Evolutionary conservation across 225 moss, liverwort and hornwort genomes (phyloP).

Genomic region (Lunularia cruciata): DNA sequence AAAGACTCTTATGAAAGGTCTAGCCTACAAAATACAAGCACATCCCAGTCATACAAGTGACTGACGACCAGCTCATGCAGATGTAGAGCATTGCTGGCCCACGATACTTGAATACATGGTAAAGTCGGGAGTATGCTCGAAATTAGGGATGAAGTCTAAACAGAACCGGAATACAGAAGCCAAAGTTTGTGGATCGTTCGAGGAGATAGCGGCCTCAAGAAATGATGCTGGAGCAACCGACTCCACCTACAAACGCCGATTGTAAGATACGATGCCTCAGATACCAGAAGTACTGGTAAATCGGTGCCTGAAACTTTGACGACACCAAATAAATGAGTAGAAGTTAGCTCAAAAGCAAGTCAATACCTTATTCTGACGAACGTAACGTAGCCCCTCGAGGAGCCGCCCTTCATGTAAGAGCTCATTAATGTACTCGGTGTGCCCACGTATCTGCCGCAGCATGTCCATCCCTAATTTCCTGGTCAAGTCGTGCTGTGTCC

Average conservation of each 20-base stretch:
- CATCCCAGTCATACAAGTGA: neutral
- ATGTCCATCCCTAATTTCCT: slow-evolving; percentile 85
- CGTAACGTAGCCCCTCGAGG: slow-evolving; percentile 78
- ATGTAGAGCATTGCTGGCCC: slow-evolving; percentile 43
- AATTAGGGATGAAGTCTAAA: slow-evolving; percentile 82
- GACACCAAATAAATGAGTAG: neutral
- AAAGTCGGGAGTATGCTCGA: slow-evolving; percentile 74
- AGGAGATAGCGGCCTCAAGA: slow-evolving; percentile 67
- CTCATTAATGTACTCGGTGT: slow-evolving; percentile 77
- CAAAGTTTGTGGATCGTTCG: slow-evolving; percentile 69
- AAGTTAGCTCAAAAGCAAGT: neutral
- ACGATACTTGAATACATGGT: slow-evolving; percentile 60
- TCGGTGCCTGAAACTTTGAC: too few relatives aligned
- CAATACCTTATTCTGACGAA: slow-evolving; percentile 76
- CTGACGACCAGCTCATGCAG: neutral
- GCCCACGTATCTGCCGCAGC: slow-evolving; percentile 83
- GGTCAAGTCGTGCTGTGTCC: slow-evolving; percentile 55
- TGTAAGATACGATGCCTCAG: neutral
- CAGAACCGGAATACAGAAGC: slow-evolving; percentile 79
- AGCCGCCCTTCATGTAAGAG: slow-evolving; percentile 77
- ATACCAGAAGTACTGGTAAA: neutral
- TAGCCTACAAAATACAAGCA: neutral
- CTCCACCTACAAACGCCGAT: slow-evolving; percentile 53
- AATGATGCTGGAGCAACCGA: slow-evolving; percentile 70
- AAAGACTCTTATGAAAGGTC: too few relatives aligned